A percentile compares a stretch with the other conserved stretches of the same genome.
These are phyloP conservation scores for Metschnikowia hibisci DNA, from an alignment of 805 yeast genomes.

Conservation along the genomic window DNA sequence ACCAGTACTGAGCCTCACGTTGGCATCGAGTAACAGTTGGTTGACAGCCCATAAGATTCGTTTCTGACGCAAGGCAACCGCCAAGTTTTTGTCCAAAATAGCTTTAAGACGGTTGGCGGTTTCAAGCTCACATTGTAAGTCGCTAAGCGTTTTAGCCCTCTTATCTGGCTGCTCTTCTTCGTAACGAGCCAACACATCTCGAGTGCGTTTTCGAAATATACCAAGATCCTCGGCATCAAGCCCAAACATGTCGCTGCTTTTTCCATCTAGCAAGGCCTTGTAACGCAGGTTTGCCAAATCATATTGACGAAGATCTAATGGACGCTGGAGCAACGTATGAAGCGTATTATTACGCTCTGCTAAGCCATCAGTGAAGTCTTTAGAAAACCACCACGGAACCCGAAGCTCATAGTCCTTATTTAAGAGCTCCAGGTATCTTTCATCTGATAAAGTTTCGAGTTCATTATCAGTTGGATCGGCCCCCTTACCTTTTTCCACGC, in stretches of 20 bases:
- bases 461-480: slow-evolving; percentile 22
- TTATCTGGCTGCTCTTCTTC: not conserved
- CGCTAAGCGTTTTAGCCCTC: slow-evolving; percentile 16
- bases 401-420: slow-evolving; percentile 33
- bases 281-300: slow-evolving; percentile 33
- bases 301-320: slow-evolving; percentile 32
- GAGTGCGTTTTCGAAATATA: slow-evolving; percentile 9
- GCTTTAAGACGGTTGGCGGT: slow-evolving; percentile 39
- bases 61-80: slow-evolving; percentile 23
- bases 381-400: slow-evolving; percentile 42
- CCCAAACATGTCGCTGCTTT: slow-evolving; percentile 13
- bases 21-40: slow-evolving; percentile 43
- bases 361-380: slow-evolving; percentile 26
- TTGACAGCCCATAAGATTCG: slow-evolving; percentile 40
- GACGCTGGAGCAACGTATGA: slow-evolving; percentile 21
- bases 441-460: slow-evolving; percentile 26
- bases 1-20: slow-evolving; percentile 36
- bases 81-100: slow-evolving; percentile 30
- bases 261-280: slow-evolving; percentile 20
- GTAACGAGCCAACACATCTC: not conserved
- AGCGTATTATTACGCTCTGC: slow-evolving; percentile 18
- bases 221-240: slow-evolving; percentile 5
- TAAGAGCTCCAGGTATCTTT: slow-evolving; percentile 25
- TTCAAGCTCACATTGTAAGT: slow-evolving; percentile 29
- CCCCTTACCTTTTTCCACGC: slow-evolving; percentile 28